Conservation (phyloP, 2,329 filamentous ascomycete species). For the Parascedosporium putredinis region DNA sequence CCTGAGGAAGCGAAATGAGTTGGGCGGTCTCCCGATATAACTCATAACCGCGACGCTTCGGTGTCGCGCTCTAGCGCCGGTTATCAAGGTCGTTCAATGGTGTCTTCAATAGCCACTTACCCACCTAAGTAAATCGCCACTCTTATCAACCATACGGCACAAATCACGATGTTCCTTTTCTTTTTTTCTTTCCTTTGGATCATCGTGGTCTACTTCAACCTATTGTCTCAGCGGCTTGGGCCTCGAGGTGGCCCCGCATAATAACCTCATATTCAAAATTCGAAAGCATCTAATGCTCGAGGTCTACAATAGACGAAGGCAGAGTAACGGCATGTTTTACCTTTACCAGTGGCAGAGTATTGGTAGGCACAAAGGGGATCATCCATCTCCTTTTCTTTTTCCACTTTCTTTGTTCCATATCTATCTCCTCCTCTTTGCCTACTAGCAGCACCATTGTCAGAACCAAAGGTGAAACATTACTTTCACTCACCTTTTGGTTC, state of each 20-base stretch:
- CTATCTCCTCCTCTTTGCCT: not conserved
- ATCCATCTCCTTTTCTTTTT: not conserved
- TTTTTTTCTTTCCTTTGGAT: too few species aligned
- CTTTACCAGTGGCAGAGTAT: not conserved
- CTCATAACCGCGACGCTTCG: not conserved
- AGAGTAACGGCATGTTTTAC: too few species aligned
- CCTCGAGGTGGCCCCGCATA: not conserved
- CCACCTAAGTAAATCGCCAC: not conserved
- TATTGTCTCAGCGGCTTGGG: not conserved
- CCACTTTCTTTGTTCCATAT: too few species aligned
- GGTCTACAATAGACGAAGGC: not conserved
- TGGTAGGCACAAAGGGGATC: not conserved
- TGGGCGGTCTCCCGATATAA: not conserved
- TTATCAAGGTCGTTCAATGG: not conserved
- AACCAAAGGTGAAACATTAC: not conserved
- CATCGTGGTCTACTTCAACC: not conserved
- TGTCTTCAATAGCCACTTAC: not conserved
- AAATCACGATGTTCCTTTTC: too few species aligned
- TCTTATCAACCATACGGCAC: not conserved
- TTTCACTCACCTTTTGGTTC: not conserved
- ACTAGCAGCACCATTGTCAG: not conserved
- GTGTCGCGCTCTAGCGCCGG: slow-evolving; percentile 1
- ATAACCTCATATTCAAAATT: not conserved
- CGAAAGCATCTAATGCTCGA: not conserved
- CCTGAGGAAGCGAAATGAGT: slow-evolving; percentile 35